These are phyloP conservation scores for Sarcodon sp. DNA, from an alignment of 768 basidiomycete species.

Conservation along the genomic window DNA sequence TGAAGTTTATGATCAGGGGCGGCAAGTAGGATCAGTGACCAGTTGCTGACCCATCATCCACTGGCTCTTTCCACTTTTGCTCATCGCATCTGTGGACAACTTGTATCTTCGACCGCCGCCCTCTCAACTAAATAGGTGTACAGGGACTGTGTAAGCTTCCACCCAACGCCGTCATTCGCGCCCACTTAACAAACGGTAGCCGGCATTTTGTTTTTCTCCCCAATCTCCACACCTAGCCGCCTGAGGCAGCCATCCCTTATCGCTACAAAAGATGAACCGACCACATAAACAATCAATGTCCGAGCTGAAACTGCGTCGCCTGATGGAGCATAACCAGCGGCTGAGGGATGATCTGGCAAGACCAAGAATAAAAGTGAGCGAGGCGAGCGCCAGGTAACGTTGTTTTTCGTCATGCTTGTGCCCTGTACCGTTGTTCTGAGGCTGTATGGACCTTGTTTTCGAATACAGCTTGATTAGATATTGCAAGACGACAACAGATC, in stretches of 20 bases:
- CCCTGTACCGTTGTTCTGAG: neutral
- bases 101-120: no score
- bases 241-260: neutral
- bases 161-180: neutral
- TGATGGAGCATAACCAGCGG: conserved; percentile 65
- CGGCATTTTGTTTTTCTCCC: neutral
- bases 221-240: neutral
- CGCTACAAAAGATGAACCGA: conserved; percentile 10
- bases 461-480: conserved; percentile 50
- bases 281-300: conserved; percentile 57
- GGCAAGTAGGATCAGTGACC: no score
- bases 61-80: no score
- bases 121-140: no score
- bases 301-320: conserved; percentile 68
- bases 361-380: conserved; percentile 60
- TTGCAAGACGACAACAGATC: conserved; percentile 63
- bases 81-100: no score
- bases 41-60: no score
- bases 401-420: neutral
- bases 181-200: neutral
- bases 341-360: conserved; percentile 61
- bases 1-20: no score
- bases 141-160: no score
- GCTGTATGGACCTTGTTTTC: neutral
- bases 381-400: conserved; percentile 53